Base-by-base conservation (phyloP, 2,329 filamentous ascomycete genomes). In the Claviceps monticola region DNA sequence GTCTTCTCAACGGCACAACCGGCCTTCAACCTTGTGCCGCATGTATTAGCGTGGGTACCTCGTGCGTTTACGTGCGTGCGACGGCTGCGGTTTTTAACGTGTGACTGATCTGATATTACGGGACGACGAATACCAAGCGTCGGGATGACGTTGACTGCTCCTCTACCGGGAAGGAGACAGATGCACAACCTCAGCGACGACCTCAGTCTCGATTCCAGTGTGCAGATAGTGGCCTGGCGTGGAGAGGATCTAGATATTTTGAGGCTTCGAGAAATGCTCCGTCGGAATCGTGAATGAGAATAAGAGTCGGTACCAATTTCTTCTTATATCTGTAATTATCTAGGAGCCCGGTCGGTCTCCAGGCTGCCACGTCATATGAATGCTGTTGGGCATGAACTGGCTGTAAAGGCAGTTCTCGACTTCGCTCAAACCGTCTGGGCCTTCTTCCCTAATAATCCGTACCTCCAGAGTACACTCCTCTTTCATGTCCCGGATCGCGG, bases 1-100 rank as follows among this genome's bases (percentile, higher is more conserved):
- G 69, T 66, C 68, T 72, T 71, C 67, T 71, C 70, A 71, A 73
- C 70, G 74, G 69, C 69, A 73, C 72, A 46, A 29, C 74, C 45
- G n/a, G 74, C 76, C 78, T 19, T 19, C 19, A 19, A 19, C 19
- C 19, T 72, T 79, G 29, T 34, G 9, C 13, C 29, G 43, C n/a
- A 7, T n/a, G 7, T 16, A 11, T 36, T 5, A 17, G 29, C 5
- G 45, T 36, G n/a, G 5, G 29, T 36, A 5, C 14, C 76, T 71
- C 29, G 76, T 76, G 38, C 39, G 14, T 48, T 36, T 36, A 13
- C 5, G 44, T 34, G 44, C 13, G 45, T 46, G 29, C 3, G 29
- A 2, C 39, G 21, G 46, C 36, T 39, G 46, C 37, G 11, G 36
- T 39, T 36, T 19, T 29, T 16, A 45, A 50, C 21, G 26, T 50